Conservation (phyloP, 164 flowering plant species). For the Dillenia suffruticosa region DNA sequence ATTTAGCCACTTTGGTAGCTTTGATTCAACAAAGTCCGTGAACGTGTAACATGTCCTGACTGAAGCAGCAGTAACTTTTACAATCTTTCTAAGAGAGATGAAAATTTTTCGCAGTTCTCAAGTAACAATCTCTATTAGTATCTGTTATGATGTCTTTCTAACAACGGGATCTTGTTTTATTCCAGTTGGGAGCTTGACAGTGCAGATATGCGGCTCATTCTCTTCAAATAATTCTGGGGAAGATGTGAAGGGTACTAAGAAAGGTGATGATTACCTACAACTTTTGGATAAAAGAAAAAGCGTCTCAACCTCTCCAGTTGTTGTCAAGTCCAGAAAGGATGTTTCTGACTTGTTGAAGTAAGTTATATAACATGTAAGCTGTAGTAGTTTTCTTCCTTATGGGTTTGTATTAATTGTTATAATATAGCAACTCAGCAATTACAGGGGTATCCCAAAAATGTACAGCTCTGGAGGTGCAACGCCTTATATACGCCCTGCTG, state of each 20-base stretch:
- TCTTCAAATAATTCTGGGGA: constrained; percentile 18
- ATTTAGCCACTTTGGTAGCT: not conserved
- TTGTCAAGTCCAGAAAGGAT: constrained; percentile 20
- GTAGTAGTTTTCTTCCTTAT: no score
- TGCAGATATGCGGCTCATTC: constrained; percentile 56
- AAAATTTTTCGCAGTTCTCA: not conserved
- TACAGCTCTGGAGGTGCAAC: no score
- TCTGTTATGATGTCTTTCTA: not conserved
- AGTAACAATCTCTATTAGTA: not conserved
- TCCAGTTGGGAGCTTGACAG: constrained; percentile 73
- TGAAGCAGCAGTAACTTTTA: no score
- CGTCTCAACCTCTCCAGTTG: constrained; percentile 21
- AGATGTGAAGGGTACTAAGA: constrained; percentile 12
- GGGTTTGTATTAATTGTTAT: no score
- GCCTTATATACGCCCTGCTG: no score
- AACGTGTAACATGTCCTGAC: no score
- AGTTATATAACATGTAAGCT: no score
- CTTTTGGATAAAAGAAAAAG: constrained; percentile 21
- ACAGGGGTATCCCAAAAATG: no score
- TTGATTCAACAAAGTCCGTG: not conserved
- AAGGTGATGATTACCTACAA: constrained; percentile 11
- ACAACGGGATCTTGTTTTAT: constrained; percentile 1
- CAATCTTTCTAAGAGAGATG: no score
- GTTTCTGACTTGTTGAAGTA: constrained; percentile 11
- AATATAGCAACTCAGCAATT: no score